Evolutionary conservation across 2,329 filamentous ascomycete species (phyloP).

Genomic region (Verticillium zaregamsianum): DNA sequence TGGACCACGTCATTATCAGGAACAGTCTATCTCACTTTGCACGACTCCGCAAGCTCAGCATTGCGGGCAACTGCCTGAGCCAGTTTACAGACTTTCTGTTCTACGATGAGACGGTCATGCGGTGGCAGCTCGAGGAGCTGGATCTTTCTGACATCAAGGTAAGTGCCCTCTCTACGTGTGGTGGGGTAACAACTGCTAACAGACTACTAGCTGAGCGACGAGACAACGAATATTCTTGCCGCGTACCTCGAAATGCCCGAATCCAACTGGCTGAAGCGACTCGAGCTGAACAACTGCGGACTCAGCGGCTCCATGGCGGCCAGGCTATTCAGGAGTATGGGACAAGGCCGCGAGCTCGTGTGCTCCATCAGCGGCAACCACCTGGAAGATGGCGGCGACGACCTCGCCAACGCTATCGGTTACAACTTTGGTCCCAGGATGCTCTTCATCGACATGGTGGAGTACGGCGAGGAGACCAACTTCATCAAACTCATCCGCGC

Average conservation of each 20-base stretch:
- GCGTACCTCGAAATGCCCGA: constrained; percentile 37
- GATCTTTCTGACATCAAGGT: constrained; percentile 52
- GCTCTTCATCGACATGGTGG: constrained; percentile 53
- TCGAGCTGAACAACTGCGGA: constrained; percentile 48
- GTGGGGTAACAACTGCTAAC: constrained; percentile 10
- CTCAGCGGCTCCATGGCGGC: constrained; percentile 46
- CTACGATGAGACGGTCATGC: constrained; percentile 35
- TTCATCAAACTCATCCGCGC: constrained; percentile 48
- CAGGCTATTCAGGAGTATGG: constrained; percentile 46
- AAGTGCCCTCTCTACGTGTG: constrained; percentile 11
- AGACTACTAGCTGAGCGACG: constrained; percentile 38
- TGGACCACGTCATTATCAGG: constrained; percentile 42
- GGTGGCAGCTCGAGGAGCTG: constrained; percentile 47
- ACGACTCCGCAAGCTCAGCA: constrained; percentile 43
- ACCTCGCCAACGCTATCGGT: constrained; percentile 43
- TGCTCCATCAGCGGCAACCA: constrained; percentile 48
- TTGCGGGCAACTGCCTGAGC: constrained; percentile 47
- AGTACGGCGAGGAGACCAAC: constrained; percentile 46
- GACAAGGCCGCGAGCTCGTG: constrained; percentile 40
- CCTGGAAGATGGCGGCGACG: constrained; percentile 47
- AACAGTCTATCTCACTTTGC: constrained; percentile 37
- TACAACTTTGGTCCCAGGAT: constrained; percentile 43
- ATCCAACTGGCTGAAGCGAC: constrained; percentile 35
- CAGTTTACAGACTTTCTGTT: constrained; percentile 40
- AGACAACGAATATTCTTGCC: constrained; percentile 42